These are phyloP conservation scores for Penicillium canariense DNA, from an alignment of 495 filamentous ascomycete genomes.

Conservation along the genomic window DNA sequence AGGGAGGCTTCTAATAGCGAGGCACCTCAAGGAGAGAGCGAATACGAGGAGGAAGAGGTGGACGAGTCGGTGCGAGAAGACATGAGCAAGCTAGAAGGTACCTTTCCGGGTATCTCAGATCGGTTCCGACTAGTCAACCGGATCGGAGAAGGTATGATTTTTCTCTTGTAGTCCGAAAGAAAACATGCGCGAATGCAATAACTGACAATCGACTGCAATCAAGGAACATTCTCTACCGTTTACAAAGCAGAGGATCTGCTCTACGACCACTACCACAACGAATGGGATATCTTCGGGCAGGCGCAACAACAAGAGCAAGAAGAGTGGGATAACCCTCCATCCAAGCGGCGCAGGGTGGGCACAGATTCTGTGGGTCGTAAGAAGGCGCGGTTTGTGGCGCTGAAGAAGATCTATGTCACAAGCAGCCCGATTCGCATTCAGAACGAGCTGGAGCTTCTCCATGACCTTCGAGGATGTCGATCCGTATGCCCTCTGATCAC, in stretches of 20 bases:
- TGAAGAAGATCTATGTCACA: slow-evolving; percentile 99
- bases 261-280: slow-evolving; percentile 79
- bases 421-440: slow-evolving; percentile 89
- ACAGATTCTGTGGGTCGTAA: slow-evolving; percentile 32
- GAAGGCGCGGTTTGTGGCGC: slow-evolving; percentile 76
- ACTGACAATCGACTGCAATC: slow-evolving; percentile 13
- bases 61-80: slow-evolving; percentile 75
- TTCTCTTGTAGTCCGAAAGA: background rate
- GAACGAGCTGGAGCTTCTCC: slow-evolving; percentile 95
- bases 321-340: slow-evolving; percentile 58
- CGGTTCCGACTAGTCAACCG: slow-evolving; percentile 90
- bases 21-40: slow-evolving; percentile 8
- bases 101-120: slow-evolving; percentile 77
- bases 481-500: slow-evolving; percentile 95
- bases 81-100: slow-evolving; percentile 78
- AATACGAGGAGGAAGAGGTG: slow-evolving; percentile 52
- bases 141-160: slow-evolving; percentile 80
- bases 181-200: background rate
- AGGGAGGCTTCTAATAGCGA: slow-evolving; percentile 28
- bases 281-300: slow-evolving; percentile 71
- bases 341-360: slow-evolving; percentile 46
- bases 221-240: slow-evolving; percentile 95
- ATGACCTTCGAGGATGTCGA: slow-evolving; percentile 76
- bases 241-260: slow-evolving; percentile 97
- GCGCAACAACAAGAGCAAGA: slow-evolving; percentile 63